Conservation (phyloP, 2,329 filamentous ascomycete genomes). For the Pseudogymnoascus sp. region DNA sequence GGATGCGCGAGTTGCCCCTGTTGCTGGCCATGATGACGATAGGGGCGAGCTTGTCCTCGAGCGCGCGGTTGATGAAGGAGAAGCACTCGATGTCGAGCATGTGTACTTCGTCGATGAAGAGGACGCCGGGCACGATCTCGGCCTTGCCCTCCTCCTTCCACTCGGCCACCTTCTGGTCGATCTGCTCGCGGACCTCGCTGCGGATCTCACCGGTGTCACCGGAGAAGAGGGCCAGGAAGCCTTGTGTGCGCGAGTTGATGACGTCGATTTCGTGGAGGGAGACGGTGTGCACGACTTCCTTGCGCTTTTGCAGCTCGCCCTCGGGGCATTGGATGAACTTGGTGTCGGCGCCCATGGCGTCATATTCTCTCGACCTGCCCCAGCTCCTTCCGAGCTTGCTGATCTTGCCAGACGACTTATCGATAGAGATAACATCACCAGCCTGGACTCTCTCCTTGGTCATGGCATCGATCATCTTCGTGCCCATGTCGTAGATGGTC, state of each 20-base stretch:
- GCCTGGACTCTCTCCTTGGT: constrained; percentile 99
- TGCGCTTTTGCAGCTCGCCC: constrained; percentile 92
- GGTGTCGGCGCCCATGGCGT: constrained; percentile 96
- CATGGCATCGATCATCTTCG: constrained; percentile 99
- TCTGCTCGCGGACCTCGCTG: constrained; percentile 94
- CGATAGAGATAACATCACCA: constrained; percentile 95
- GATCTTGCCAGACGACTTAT: constrained; percentile 97
- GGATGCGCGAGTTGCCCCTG: constrained; percentile 80
- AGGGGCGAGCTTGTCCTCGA: constrained; percentile 89
- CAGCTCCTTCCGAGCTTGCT: constrained; percentile 94
- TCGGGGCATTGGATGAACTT: constrained; percentile 98
- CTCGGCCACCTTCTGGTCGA: constrained; percentile 97
- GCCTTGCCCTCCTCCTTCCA: constrained; percentile 99
- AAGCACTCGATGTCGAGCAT: constrained; percentile 99
- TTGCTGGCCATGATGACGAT: constrained; percentile 99
- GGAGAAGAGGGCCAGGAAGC: constrained; percentile 93
- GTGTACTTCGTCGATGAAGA: constrained; percentile 98
- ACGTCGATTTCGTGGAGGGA: constrained; percentile 97
- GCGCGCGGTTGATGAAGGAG: constrained; percentile 93
- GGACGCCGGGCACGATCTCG: constrained; percentile 90
- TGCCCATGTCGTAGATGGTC: constrained; percentile 98
- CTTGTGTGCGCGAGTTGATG: constrained; percentile 98
- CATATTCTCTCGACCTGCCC: constrained; percentile 91
- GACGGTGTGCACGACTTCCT: constrained; percentile 95
- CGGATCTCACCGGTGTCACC: constrained; percentile 97